These are phyloP conservation scores for Vigna mungo DNA, from an alignment of 306 rosid genomes.

Conservation along the genomic window DNA sequence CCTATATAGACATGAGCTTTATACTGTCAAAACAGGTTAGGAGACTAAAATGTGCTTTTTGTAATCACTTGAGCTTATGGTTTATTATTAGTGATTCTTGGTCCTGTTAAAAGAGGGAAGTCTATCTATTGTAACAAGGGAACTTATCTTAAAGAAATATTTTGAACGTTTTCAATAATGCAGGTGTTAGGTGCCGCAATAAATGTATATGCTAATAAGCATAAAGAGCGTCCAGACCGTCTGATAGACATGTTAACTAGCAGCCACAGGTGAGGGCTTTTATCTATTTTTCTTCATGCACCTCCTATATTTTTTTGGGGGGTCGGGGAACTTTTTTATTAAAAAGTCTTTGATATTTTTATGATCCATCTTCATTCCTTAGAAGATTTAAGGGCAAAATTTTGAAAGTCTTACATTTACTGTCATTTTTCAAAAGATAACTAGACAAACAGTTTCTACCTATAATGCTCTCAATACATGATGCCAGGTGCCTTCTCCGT, in stretches of 20 bases:
- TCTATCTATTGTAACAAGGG: constrained; percentile 1
- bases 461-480: constrained; percentile 19
- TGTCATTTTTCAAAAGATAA: background rate
- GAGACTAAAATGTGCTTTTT: constrained; percentile 24
- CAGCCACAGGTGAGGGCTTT: constrained; percentile 80
- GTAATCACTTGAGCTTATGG: constrained; percentile 20
- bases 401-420: background rate
- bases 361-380: background rate
- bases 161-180: constrained; percentile 43
- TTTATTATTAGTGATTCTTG: constrained; percentile 16
- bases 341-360: background rate
- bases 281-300: constrained; percentile 17
- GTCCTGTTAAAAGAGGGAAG: constrained; percentile 19
- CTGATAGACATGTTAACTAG: constrained; percentile 97
- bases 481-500: constrained; percentile 23
- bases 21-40: constrained; percentile 26
- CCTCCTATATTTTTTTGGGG: constrained; percentile 18
- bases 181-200: constrained; percentile 98
- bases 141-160: constrained; percentile 25
- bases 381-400: background rate
- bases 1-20: constrained; percentile 12
- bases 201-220: constrained; percentile 96
- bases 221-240: constrained; percentile 98
- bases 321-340: background rate
- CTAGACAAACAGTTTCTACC: background rate